Percentiles rank a stretch among this genome's conserved stretches.
These are phyloP conservation scores for Teunomyces tritomae DNA, from an alignment of 805 yeast species.

Conservation along the genomic window DNA sequence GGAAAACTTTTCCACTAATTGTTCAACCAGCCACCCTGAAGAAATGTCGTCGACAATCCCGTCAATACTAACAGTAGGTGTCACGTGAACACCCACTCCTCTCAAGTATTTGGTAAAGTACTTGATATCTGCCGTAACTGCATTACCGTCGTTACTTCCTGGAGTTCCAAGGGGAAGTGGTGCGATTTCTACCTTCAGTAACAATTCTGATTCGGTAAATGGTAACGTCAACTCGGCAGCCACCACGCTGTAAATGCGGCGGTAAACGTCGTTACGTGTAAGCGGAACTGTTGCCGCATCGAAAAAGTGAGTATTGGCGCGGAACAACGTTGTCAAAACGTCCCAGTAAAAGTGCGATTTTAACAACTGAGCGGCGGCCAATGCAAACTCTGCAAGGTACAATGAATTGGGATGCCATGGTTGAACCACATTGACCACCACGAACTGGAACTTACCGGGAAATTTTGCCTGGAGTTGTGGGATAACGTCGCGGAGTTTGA, in stretches of 20 bases:
- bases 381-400: slow-evolving; percentile 64
- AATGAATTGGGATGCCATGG: slow-evolving; percentile 87
- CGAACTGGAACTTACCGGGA: slow-evolving; percentile 54
- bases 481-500: slow-evolving; percentile 52
- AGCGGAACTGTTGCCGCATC: slow-evolving; percentile 58
- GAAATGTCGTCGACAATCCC: slow-evolving; percentile 65
- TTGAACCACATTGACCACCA: slow-evolving; percentile 74
- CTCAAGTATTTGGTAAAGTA: slow-evolving; percentile 71
- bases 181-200: slow-evolving; percentile 37
- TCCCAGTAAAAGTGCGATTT: slow-evolving; percentile 34
- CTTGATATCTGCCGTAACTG: slow-evolving; percentile 60
- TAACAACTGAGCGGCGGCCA: slow-evolving; percentile 62
- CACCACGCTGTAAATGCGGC: slow-evolving; percentile 35
- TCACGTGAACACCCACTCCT: slow-evolving; percentile 78
- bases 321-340: slow-evolving; percentile 55
- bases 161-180: slow-evolving; percentile 21
- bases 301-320: slow-evolving; percentile 51
- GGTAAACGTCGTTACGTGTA: slow-evolving; percentile 55
- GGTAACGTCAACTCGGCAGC: slow-evolving; percentile 38
- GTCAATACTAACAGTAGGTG: slow-evolving; percentile 73
- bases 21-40: slow-evolving; percentile 55
- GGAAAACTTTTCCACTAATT: slow-evolving; percentile 40
- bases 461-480: slow-evolving; percentile 48
- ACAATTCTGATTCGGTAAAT: slow-evolving; percentile 27
- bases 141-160: slow-evolving; percentile 56